Evolutionary conservation across 352 stramenopile genomes (phyloP), one percentile per base, ranked within the genome.

Genomic region (Globisporangium polare): DNA sequence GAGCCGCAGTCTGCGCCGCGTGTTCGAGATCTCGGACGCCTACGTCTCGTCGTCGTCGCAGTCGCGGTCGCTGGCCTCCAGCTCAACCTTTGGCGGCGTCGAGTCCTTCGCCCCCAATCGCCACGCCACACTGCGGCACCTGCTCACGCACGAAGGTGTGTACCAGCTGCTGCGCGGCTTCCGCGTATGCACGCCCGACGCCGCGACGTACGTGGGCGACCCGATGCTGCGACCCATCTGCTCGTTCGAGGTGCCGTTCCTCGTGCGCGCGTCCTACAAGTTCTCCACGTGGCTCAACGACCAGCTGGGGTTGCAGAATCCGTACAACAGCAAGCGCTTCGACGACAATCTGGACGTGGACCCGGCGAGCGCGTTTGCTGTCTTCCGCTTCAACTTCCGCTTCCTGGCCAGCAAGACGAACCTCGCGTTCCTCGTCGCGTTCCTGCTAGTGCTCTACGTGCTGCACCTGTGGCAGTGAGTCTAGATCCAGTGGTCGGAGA

Each of bases 341-440:
- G 77, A 90, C 37, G 81, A 92, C 69, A 94, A 94, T 50, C 31
- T 90, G 15, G 63, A 83, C 43, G 77, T 93, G 42, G 78, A 90
- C 51, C 68, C 82, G 27, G 52, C 54, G 9, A 53, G 55, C 17
- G 67, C 46, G 17, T 70, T 68, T 53, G 63, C 60, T 4, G 39
- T 46, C 8, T 95, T 95, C 67, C 84, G 83, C 27, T 90, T 94
- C 71, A 92, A 95, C 70, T 77, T 95, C 53, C 86, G 86, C 65
- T 95, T 93, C 66, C 74, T 95, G 43, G 86, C 86, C 31, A 92
- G 79, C 74, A 94, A 90, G 61, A 69, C 84, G n/a, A 95, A 95
- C 71, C 77, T 95, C 41, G 72, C 69, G 43, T 90, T 83, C 45
- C 72, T 95, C 15, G 54, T 63, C 6, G 68, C 60, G 22, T 78